Evolutionary conservation across 2,329 filamentous ascomycete genomes (phyloP), one percentile per base, ranked within the genome.

Genomic region (Cladosporium colombiae): DNA sequence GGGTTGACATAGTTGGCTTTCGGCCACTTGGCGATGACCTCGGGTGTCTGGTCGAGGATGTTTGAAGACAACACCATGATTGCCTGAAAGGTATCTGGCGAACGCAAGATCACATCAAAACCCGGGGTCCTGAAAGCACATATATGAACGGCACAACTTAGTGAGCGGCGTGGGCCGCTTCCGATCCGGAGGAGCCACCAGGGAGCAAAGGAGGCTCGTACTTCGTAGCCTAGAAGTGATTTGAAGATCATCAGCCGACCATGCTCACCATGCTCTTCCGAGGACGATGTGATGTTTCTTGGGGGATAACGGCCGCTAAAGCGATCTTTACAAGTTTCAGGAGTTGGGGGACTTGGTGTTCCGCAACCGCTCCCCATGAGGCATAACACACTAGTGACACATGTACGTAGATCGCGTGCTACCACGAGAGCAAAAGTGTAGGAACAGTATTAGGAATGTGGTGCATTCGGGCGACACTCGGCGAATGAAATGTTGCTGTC

Each of bases 1-100:
- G 76, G 75, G 62, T 77, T 65, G 46, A 65, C 67, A 65, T 73
- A 71, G 49, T 76, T 76, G 35, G 73, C 69, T 33, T 65, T 65
- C 23, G 76, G 76, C 76, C 76, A 78, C 60, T 70, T 65, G 18
- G 72, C 70, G 31, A 75, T 72, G 23, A 69, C 70, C n/a, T 65
- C 65, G 5, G 67, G 68, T 11, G 67, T 70, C 55, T 73, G 68
- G 35, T 70, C 69, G 59, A 73, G 70, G 44, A 74, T 71, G 64
- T 74, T 74, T 18, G 69, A 69, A 29, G 71, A 71, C 70, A 73
- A 73, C 31, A 59, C 56, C 56, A 59, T 59, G 23, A 29, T 59
- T 14, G 33, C 33, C n/a, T 7, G 27, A 11, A 31, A 29, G 50
- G 16, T 53, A 7, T 53, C n/a, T 29, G 5, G 18, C 50, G 16